phyloP scores from a whole-genome alignment of 2,329 filamentous ascomycete species.

The Podosphaera leucotricha region DNA sequence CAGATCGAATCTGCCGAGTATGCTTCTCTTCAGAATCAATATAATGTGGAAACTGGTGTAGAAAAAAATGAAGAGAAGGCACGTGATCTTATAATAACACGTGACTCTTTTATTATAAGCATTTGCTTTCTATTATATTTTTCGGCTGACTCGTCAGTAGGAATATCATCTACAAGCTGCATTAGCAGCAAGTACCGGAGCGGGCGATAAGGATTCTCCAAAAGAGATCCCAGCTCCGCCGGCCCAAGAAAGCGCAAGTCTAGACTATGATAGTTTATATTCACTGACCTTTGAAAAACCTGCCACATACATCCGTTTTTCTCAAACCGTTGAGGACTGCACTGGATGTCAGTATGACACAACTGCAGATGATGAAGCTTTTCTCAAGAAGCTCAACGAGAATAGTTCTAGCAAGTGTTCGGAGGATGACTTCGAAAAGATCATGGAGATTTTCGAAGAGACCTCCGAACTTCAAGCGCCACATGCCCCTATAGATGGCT shows the following conservation, averaged over 20 bases:
- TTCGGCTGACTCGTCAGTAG: conserved; percentile 8
- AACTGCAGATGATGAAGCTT: conserved; percentile 71
- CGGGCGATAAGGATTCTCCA: conserved; percentile 11
- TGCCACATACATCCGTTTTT: conserved; percentile 88
- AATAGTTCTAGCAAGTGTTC: conserved; percentile 50
- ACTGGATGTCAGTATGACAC: conserved; percentile 83
- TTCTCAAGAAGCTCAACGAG: conserved; percentile 62
- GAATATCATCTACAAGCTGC: conserved; percentile 18
- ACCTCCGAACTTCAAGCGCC: conserved; percentile 65
- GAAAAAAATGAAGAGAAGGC: conserved; percentile 91
- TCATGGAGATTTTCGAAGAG: conserved; percentile 89
- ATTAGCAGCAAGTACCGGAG: conserved; percentile 9
- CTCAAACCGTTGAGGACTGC: conserved; percentile 91
- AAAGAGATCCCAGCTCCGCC: conserved; percentile 36
- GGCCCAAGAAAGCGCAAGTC: conserved; percentile 32
- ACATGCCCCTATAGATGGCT: conserved; percentile 73
- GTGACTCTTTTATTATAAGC: conserved; percentile 5
- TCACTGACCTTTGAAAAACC: conserved; percentile 58
- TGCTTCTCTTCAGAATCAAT: conserved; percentile 47
- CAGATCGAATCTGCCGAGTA: conserved; percentile 76
- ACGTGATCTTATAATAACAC: conserved; percentile 7
- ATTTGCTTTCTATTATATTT: background rate
- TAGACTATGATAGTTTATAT: conserved; percentile 81
- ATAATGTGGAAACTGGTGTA: conserved; percentile 81
- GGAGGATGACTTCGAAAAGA: conserved; percentile 78